phyloP scores from a whole-genome alignment of 805 yeast genomes.

The Yarrowia alimentaria region DNA sequence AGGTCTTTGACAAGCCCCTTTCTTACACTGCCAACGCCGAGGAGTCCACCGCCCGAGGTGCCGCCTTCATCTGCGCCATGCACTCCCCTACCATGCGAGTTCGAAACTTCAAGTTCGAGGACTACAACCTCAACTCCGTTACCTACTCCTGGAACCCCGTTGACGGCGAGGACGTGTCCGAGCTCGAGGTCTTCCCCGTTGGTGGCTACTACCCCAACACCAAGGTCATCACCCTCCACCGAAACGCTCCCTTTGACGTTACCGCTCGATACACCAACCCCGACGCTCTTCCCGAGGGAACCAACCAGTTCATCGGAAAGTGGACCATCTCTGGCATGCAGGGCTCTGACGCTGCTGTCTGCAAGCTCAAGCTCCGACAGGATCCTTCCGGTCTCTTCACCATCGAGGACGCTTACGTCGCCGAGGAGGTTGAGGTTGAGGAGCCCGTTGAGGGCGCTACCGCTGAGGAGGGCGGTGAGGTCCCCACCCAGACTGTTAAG shows the following conservation, averaged over 20 bases:
- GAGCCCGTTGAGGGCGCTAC: constrained; percentile 72
- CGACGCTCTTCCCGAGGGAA: constrained; percentile 67
- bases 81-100: constrained; percentile 99
- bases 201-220: constrained; percentile 94
- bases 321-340: constrained; percentile 89
- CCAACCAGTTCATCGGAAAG: constrained; percentile 62
- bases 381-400: constrained; percentile 95
- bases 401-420: constrained; percentile 91
- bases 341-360: constrained; percentile 62
- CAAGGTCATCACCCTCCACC: constrained; percentile 89
- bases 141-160: constrained; percentile 94
- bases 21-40: constrained; percentile 97
- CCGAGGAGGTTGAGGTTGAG: constrained; percentile 84
- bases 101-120: constrained; percentile 98
- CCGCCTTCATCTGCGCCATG: constrained; percentile 97
- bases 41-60: constrained; percentile 99
- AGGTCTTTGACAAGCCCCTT: constrained; percentile 78
- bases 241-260: constrained; percentile 83
- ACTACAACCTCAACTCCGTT: constrained; percentile 85
- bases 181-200: constrained; percentile 94
- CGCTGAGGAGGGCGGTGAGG: constrained; percentile 53
- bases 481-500: constrained; percentile 85
- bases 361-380: constrained; percentile 91
- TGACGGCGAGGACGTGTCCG: constrained; percentile 83
- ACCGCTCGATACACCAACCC: constrained; percentile 82